Evolutionary conservation across 306 rosid genomes (phyloP), one percentile per base, ranked within the genome.

Genomic region (Fragaria vesca): DNA sequence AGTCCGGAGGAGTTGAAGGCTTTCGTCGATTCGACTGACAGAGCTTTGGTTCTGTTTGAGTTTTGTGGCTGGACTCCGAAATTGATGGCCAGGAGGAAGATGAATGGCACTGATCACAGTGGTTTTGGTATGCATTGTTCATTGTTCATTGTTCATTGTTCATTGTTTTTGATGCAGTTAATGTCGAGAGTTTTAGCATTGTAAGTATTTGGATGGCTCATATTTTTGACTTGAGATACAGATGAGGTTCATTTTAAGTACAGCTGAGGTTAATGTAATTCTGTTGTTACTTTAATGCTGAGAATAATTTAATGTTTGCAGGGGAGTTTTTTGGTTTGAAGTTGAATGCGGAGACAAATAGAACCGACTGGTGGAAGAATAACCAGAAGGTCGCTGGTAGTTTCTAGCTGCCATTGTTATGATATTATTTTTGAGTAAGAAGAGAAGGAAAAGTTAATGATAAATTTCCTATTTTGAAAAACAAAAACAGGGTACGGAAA

Each of bases 311-410:
- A 84, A 57, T 79, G 20, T 26, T 80, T 81, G 83, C 82, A 86
- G 96, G 85, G 61, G 76, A 84, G 78, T 74, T 76, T 82, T 70
- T 74, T 76, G 93, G 85, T 70, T 82, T 74, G 72, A 83, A 55
- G 67, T 79, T 78, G 66, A 50, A 71, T 47, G 83, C 76, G 48
- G 89, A 78, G 71, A 69, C 81, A 42, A 83, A 84, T 55, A 80
- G 72, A 84, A 75, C 82, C 42, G 76, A 80, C 17, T 81, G 67
- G 79, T 81, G 76, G 85, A 90, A 81, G 87, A 88, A 87, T 76
- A 87, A 75, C 83, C 86, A 72, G 91, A 90, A 92, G 97, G 98
- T 95, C 88, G 87, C 89, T 83, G 93, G 93, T 93, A 91, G 85
- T 86, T 79, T 84, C 84, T 89, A 51, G 82, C 81, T 76, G 79